A percentile compares a stretch with the other conserved stretches of the same genome.
phyloP scores from a whole-genome alignment of 495 filamentous ascomycete species.

The Terfezia claveryi region DNA sequence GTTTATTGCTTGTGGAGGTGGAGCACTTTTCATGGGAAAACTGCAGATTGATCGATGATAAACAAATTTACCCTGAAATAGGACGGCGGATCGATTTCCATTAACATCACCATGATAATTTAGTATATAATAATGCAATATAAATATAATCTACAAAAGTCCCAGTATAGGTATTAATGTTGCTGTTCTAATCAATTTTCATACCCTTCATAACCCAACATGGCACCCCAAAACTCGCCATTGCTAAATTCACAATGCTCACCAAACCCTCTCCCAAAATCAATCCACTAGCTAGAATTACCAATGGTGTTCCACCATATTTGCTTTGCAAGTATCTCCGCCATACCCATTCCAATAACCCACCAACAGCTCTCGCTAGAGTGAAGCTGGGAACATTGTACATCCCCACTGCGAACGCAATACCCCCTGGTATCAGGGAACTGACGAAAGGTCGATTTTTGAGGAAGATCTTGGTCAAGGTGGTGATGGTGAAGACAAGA shows the following conservation, averaged over 20 bases:
- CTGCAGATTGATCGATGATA: too few relatives aligned
- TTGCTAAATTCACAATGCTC: slow-evolving; percentile 70
- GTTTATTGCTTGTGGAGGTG: too few relatives aligned
- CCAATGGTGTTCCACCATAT: slow-evolving; percentile 31
- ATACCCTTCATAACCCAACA: too few relatives aligned
- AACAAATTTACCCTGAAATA: too few relatives aligned
- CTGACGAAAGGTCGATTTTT: slow-evolving; percentile 25
- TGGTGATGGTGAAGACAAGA: slow-evolving; percentile 43
- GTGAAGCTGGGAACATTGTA: slow-evolving; percentile 96
- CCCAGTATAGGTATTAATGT: too few relatives aligned
- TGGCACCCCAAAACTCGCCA: slow-evolving; percentile 41
- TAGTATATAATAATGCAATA: too few relatives aligned
- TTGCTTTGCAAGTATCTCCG: slow-evolving; percentile 26
- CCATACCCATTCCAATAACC: slow-evolving; percentile 72
- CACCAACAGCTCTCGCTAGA: slow-evolving; percentile 67
- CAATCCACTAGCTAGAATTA: slow-evolving; percentile 42
- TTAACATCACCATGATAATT: too few relatives aligned
- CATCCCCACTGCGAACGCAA: slow-evolving; percentile 55
- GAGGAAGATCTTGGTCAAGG: slow-evolving; percentile 40
- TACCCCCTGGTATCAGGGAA: slow-evolving; percentile 61
- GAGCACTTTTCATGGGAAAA: too few relatives aligned
- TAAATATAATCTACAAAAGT: too few relatives aligned
- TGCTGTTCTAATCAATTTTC: too few relatives aligned
- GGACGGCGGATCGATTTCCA: too few relatives aligned
- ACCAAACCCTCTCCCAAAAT: slow-evolving; percentile 87